Percentiles rank a stretch among this genome's conserved stretches.
phyloP scores from a whole-genome alignment of 345 rosid genomes.

The Pistacia integerrima region DNA sequence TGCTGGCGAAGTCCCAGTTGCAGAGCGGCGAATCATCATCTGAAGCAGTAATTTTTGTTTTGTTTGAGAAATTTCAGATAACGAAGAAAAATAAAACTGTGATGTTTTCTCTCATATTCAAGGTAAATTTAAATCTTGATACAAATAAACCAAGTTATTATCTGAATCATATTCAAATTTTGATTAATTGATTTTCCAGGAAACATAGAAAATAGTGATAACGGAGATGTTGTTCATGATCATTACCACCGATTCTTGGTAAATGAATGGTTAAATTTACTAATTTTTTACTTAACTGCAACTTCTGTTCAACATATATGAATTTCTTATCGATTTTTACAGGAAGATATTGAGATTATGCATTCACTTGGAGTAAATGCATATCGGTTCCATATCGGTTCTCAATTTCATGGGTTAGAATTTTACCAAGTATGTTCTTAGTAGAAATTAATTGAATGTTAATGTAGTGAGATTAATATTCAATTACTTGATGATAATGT shows the following conservation, averaged over 20 bases:
- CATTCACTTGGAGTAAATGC: slow-evolving; percentile 39
- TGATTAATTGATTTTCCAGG: slow-evolving; percentile 16
- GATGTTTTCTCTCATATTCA: slow-evolving; percentile 46
- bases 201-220: slow-evolving; percentile 17
- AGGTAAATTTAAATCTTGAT: slow-evolving; percentile 22
- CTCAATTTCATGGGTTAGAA: slow-evolving; percentile 50
- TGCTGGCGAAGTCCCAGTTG: slow-evolving; percentile 51
- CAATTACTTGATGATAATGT: background rate
- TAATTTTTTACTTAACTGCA: too few species aligned
- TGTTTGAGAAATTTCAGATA: too few species aligned
- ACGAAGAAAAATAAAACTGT: too few species aligned
- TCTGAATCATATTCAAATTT: background rate
- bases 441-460: background rate
- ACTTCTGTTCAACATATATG: background rate
- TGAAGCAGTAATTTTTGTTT: slow-evolving; percentile 53
- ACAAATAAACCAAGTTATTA: too few species aligned
- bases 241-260: slow-evolving; percentile 36
- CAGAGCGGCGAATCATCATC: slow-evolving; percentile 71
- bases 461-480: background rate
- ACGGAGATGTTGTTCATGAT: slow-evolving; percentile 33
- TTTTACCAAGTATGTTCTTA: slow-evolving; percentile 37
- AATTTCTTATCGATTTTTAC: background rate
- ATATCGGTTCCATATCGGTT: slow-evolving; percentile 47
- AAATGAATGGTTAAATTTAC: background rate
- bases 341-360: slow-evolving; percentile 40